Conservation (phyloP, 2,329 filamentous ascomycete genomes). For the Coleophoma crateriformis region DNA sequence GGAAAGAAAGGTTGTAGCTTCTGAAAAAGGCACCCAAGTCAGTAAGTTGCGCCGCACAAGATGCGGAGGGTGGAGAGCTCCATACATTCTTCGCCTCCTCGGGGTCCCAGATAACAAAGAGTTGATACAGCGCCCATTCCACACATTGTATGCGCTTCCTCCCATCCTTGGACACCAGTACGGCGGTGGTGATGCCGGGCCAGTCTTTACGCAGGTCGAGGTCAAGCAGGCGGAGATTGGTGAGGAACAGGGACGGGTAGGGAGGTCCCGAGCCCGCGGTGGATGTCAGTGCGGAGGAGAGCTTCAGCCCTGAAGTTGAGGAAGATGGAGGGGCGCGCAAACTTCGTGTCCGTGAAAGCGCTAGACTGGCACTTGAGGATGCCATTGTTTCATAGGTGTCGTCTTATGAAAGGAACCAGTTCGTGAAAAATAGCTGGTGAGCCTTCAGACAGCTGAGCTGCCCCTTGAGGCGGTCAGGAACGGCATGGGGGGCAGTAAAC, state of each 20-base stretch:
- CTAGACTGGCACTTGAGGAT: conserved; percentile 13
- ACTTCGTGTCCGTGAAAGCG: conserved; percentile 17
- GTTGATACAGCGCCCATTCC: conserved; percentile 86
- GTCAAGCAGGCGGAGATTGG: conserved; percentile 77
- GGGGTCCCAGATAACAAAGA: conserved; percentile 80
- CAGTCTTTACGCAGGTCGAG: conserved; percentile 73
- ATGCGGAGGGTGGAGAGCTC: too few relatives aligned
- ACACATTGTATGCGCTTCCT: conserved; percentile 77
- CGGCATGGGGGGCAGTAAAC: too few relatives aligned
- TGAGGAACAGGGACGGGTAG: conserved; percentile 65
- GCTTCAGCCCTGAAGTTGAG: conserved; percentile 11
- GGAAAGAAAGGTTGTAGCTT: conserved; percentile 91
- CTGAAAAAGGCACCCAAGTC: conserved; percentile 33
- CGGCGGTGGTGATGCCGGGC: conserved; percentile 66
- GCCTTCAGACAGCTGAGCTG: too few relatives aligned
- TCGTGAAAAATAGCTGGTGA: too few relatives aligned
- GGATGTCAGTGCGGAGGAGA: conserved; percentile 5
- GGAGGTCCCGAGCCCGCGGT: conserved; percentile 31
- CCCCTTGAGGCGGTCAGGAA: too few relatives aligned
- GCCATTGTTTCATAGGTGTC: background rate
- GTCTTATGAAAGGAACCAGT: too few relatives aligned
- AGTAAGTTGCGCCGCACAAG: too few relatives aligned
- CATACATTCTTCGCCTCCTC: conserved; percentile 67
- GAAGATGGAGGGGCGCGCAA: conserved; percentile 15
- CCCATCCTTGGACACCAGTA: conserved; percentile 63